Percentiles rank a stretch among this genome's conserved stretches.
These are phyloP conservation scores for Kluyveromyces siamensis DNA, from an alignment of 805 yeast genomes.

Conservation along the genomic window DNA sequence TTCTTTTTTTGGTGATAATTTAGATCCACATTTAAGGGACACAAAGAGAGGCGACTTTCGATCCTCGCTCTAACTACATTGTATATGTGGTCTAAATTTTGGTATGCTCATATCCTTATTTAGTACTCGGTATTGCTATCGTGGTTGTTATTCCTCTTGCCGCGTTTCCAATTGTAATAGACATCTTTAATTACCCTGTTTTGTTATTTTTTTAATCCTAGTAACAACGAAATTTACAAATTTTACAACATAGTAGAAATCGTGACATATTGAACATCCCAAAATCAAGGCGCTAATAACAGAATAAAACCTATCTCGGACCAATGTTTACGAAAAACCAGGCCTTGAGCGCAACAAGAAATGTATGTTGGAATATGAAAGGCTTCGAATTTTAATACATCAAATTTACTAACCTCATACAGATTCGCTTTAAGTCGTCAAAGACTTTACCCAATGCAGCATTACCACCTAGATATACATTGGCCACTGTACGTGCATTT, in stretches of 20 bases:
- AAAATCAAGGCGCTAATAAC: neutral
- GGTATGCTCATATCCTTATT: too few relatives aligned
- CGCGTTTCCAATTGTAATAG: too few relatives aligned
- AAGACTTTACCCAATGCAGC: constrained; percentile 21
- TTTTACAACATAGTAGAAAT: neutral
- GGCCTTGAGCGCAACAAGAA: neutral
- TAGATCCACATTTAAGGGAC: too few relatives aligned
- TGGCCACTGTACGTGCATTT: constrained; percentile 71
- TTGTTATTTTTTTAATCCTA: neutral
- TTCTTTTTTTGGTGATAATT: neutral
- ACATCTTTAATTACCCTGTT: neutral
- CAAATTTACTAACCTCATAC: neutral
- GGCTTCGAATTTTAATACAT: neutral
- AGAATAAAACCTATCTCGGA: neutral
- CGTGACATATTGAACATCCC: neutral
- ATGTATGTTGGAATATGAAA: neutral
- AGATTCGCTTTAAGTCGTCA: constrained; percentile 10
- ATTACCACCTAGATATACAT: constrained; percentile 58
- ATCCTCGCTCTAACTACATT: too few relatives aligned
- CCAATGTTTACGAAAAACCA: neutral
- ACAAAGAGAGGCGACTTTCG: too few relatives aligned
- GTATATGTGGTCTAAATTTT: too few relatives aligned
- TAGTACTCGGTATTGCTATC: too few relatives aligned
- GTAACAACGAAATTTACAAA: neutral
- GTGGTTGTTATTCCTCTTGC: too few relatives aligned